phyloP scores from a whole-genome alignment of 1,284 basidiomycete genomes.

The Neotropicomus parvogracilis region DNA sequence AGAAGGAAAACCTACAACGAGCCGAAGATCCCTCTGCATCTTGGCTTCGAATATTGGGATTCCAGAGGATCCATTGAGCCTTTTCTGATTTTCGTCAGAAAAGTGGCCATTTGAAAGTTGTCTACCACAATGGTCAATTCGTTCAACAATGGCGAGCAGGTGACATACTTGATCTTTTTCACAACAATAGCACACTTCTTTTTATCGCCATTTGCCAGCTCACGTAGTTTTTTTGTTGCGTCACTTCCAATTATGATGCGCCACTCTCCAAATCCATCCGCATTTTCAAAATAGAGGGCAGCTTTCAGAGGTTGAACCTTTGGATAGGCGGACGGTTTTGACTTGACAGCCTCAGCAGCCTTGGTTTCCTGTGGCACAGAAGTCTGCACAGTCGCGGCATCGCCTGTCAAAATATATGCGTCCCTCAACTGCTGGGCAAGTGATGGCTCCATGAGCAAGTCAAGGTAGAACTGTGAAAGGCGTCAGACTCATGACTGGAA shows the following conservation, averaged over 20 bases:
- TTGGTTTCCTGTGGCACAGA: not conserved
- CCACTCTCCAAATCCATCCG: conserved; percentile 53
- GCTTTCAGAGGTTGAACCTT: conserved; percentile 48
- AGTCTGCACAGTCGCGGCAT: not conserved
- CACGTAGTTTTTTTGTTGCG: conserved; percentile 43
- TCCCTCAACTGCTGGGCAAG: conserved; percentile 15
- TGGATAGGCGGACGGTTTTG: conserved; percentile 36
- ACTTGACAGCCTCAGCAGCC: not conserved
- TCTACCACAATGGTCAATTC: conserved; percentile 33
- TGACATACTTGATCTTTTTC: conserved; percentile 56
- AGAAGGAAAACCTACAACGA: conserved; percentile 46
- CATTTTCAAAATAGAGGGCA: conserved; percentile 49
- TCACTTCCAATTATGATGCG: conserved; percentile 45
- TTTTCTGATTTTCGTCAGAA: conserved; percentile 65
- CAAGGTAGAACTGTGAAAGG: conserved; percentile 24
- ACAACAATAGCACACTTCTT: conserved; percentile 46
- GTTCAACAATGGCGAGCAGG: not conserved
- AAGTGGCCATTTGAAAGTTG: conserved; percentile 66
- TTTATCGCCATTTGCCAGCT: conserved; percentile 38
- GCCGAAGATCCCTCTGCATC: conserved; percentile 56
- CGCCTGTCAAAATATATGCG: conserved; percentile 10
- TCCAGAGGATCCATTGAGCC: conserved; percentile 46
- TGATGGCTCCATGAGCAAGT: conserved; percentile 17
- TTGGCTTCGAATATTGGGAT: conserved; percentile 67
- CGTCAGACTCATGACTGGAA: not conserved